phyloP scores from a whole-genome alignment of 768 basidiomycete species.

The Psilocybe sp. region DNA sequence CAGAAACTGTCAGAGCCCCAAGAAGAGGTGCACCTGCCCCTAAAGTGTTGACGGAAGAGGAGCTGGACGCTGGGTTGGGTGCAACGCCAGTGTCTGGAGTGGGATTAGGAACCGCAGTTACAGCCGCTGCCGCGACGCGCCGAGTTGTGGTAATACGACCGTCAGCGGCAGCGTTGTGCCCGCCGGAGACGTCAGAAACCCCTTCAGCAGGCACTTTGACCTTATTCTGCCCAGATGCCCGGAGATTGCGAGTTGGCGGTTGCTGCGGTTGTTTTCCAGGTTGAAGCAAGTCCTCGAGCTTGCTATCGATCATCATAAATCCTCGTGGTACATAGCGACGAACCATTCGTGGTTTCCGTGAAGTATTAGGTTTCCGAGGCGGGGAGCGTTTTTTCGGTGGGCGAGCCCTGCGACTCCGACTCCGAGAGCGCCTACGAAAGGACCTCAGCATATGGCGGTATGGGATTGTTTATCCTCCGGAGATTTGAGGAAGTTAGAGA shows the following conservation, averaged over 20 bases:
- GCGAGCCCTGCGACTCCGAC: conserved; percentile 14
- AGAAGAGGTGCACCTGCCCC: conserved; percentile 27
- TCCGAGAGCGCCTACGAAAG: not conserved
- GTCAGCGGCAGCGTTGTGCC: conserved; percentile 8
- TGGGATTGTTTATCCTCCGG: not conserved
- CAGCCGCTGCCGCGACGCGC: conserved; percentile 24
- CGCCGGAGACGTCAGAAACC: conserved; percentile 3
- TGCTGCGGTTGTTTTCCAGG: too few species aligned
- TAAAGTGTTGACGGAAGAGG: conserved; percentile 12
- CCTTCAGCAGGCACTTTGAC: conserved; percentile 9
- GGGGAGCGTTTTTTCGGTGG: conserved; percentile 6
- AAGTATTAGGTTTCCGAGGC: conserved; percentile 4
- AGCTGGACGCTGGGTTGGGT: not conserved
- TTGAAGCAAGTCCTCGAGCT: not conserved
- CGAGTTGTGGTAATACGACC: conserved; percentile 15
- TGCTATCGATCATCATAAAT: not conserved
- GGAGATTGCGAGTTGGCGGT: too few species aligned
- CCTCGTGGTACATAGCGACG: conserved; percentile 14
- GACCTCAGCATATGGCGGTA: conserved; percentile 12
- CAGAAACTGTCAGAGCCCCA: conserved; percentile 17
- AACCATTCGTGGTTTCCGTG: conserved; percentile 18
- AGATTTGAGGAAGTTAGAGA: not conserved
- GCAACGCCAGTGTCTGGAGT: conserved; percentile 39
- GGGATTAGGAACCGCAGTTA: conserved; percentile 47
- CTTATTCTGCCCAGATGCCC: not conserved